Percentiles rank a stretch among this genome's conserved stretches.
Conservation (phyloP, 1,284 basidiomycete genomes). For the Cutaneotrichosporon sp. region DNA sequence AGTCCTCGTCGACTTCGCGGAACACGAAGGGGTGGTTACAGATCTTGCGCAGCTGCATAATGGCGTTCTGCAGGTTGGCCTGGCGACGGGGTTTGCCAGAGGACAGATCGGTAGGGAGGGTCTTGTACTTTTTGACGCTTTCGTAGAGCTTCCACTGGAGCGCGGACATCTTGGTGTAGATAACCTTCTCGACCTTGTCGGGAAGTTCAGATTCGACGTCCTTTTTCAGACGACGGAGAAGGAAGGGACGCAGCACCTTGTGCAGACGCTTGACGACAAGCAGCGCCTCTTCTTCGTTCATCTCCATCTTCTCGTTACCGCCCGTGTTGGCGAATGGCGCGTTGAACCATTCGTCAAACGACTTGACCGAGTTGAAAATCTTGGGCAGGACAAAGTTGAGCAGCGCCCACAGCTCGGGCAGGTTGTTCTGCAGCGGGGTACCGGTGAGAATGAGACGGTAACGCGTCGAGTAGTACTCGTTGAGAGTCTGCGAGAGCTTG, state of each 20-base stretch:
- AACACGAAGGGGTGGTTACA: slow-evolving; percentile 98
- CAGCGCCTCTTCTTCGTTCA: slow-evolving; percentile 99
- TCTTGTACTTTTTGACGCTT: slow-evolving; percentile 67
- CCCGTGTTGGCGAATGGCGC: slow-evolving; percentile 98
- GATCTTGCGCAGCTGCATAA: slow-evolving; percentile 99
- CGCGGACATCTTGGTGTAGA: slow-evolving; percentile 95
- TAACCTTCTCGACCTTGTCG: slow-evolving; percentile 98
- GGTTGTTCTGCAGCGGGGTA: slow-evolving; percentile 97
- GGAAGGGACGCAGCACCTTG: slow-evolving; percentile 96
- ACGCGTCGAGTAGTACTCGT: slow-evolving; percentile 85
- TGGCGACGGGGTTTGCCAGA: slow-evolving; percentile 40
- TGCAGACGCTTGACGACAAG: slow-evolving; percentile 97
- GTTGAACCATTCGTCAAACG: slow-evolving; percentile 99
- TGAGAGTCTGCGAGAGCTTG: slow-evolving; percentile 88
- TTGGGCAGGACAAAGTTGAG: slow-evolving; percentile 98
- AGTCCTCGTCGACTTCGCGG: slow-evolving; percentile 73
- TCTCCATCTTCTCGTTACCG: slow-evolving; percentile 86
- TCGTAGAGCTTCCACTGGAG: slow-evolving; percentile 93
- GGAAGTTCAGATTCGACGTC: slow-evolving; percentile 97
- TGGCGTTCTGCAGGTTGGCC: slow-evolving; percentile 75
- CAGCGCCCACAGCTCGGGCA: slow-evolving; percentile 95
- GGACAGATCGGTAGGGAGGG: slow-evolving; percentile 51
- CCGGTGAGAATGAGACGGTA: slow-evolving; percentile 96
- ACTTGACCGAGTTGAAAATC: slow-evolving; percentile 99
- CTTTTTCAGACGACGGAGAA: slow-evolving; percentile 94